Evolutionary conservation across 192 early-diverging fungal species (phyloP).

Genomic region (Coemansia sp.): DNA sequence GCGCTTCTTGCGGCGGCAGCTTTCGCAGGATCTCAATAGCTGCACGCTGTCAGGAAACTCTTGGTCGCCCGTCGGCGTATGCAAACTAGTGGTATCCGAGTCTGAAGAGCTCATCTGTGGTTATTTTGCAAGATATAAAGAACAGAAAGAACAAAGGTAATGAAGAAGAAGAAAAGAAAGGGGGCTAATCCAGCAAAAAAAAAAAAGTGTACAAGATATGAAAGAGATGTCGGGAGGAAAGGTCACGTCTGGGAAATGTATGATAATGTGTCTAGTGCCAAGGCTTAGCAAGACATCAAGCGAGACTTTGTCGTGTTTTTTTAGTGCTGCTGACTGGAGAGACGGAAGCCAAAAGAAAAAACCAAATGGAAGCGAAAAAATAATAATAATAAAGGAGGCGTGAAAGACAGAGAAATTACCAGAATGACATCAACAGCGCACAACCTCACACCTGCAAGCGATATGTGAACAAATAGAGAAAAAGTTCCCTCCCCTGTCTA

Average conservation of each 20-base stretch:
- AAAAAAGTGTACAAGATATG: neutral
- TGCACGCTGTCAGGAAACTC: constrained; percentile 22
- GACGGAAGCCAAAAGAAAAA: neutral
- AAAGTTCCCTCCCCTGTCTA: neutral
- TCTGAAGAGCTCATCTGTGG: constrained; percentile 1
- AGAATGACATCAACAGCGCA: neutral
- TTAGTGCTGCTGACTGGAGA: neutral
- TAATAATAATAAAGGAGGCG: too few species aligned
- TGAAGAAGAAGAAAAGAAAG: neutral
- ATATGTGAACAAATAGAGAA: neutral
- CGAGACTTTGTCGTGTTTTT: too few species aligned
- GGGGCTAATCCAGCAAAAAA: neutral
- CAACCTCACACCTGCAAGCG: neutral
- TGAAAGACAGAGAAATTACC: neutral
- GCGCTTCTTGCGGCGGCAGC: constrained; percentile 49
- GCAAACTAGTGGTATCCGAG: neutral
- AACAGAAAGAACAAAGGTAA: neutral
- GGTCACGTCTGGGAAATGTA: neutral
- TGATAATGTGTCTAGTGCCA: neutral
- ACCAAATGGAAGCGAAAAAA: neutral
- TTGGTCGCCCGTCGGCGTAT: neutral
- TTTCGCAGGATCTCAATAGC: constrained; percentile 46
- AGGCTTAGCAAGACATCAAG: neutral
- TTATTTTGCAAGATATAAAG: too few species aligned
- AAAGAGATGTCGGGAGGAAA: neutral